These are phyloP conservation scores for Wickerhamomyces mucosus DNA, from an alignment of 805 yeast genomes.

Conservation along the genomic window DNA sequence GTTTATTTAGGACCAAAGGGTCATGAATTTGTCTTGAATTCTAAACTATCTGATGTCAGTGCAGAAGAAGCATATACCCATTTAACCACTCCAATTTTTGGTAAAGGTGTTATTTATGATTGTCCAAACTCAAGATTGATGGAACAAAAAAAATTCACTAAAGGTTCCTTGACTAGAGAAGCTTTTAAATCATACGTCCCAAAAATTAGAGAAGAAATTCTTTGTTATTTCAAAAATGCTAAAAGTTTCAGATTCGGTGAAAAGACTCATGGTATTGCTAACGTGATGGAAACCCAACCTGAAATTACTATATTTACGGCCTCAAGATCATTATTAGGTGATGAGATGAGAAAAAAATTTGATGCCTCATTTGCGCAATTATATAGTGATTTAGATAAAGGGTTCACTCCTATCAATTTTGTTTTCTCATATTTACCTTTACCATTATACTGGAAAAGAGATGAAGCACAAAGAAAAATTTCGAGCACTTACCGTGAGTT, in stretches of 20 bases:
- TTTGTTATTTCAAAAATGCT: conserved; percentile 50
- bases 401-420: conserved; percentile 92
- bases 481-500: conserved; percentile 73
- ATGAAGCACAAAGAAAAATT: conserved; percentile 76
- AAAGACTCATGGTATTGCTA: conserved; percentile 38
- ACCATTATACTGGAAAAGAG: conserved; percentile 77
- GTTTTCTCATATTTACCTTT: conserved; percentile 92
- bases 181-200: conserved; percentile 85
- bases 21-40: conserved; percentile 90
- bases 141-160: conserved; percentile 98
- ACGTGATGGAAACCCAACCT: conserved; percentile 80
- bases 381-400: conserved; percentile 89
- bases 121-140: conserved; percentile 88
- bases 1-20: conserved; percentile 97
- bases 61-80: conserved; percentile 96
- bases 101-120: conserved; percentile 95
- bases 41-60: conserved; percentile 79
- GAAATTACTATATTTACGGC: conserved; percentile 97
- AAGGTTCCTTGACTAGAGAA: conserved; percentile 77
- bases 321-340: conserved; percentile 82
- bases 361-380: conserved; percentile 76
- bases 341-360: conserved; percentile 78
- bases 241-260: conserved; percentile 35
- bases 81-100: conserved; percentile 98
- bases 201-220: conserved; percentile 68